Evolutionary conservation across 1,139 yeast species (phyloP).

Genomic region (Hemisphaericaspora subhashii): DNA sequence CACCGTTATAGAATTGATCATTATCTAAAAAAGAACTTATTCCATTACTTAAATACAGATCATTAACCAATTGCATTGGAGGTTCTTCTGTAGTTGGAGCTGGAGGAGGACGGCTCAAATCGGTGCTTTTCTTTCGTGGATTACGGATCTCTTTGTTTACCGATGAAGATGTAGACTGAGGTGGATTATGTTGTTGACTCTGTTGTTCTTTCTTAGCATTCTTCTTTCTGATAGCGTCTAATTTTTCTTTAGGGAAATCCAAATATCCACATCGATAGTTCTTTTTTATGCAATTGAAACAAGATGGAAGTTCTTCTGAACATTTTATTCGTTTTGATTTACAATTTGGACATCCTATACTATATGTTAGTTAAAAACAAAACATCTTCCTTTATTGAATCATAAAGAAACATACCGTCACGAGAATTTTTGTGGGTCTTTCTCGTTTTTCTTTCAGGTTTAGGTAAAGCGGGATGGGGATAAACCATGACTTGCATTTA

Average conservation of each 20-base stretch:
- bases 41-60: neutral
- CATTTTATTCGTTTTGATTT: conserved; percentile 46
- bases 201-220: conserved; percentile 24
- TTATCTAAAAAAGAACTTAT: neutral
- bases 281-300: conserved; percentile 41
- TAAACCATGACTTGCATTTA: conserved; percentile 1
- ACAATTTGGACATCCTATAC: conserved; percentile 44
- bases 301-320: conserved; percentile 44
- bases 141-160: neutral
- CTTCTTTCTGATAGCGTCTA: conserved; percentile 34
- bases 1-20: conserved; percentile 6
- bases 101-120: conserved; percentile 2
- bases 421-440: conserved; percentile 47
- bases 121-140: neutral
- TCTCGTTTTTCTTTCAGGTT: conserved; percentile 36
- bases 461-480: neutral
- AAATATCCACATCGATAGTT: conserved; percentile 43
- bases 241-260: conserved; percentile 40
- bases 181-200: neutral
- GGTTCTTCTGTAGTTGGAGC: conserved; percentile 6
- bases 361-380: neutral
- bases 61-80: conserved; percentile 4
- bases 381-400: too few species aligned
- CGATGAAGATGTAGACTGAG: neutral
- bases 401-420: conserved; percentile 41